Evolutionary conservation across 805 yeast species (phyloP), one percentile per base, ranked within the genome.

Genomic region (Groenewaldozyma tartarivorans): DNA sequence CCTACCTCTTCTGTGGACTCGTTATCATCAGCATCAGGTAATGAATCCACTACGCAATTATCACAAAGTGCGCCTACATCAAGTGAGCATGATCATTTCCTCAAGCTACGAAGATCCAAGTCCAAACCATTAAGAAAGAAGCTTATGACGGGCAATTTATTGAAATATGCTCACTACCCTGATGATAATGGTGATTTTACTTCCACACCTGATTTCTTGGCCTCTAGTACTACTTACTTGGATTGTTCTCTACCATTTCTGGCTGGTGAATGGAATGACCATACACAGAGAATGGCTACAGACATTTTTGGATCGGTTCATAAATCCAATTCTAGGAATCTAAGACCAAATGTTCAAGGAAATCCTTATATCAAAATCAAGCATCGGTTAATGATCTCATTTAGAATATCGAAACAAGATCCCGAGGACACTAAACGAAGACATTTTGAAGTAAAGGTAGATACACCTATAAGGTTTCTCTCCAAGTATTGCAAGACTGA

Each of bases 381-480:
- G 52, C 99, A 92, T 62, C 88, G 98, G 95, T 77, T 92, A 51
- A 90, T 92, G 60, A 73, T 92, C 13, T 79, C 94, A 48, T 63
- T 92, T 40, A 66, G 97, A 40, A 66, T 92, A 27, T 83, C 95
- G 4, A 75, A 73, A 48, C 58, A 69, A 19, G 54, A 48, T 42
- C 68, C 72, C 37, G 72, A 48, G 15, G 55, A 54, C 42, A 56
- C 59, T 18, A 84, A 84, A 55, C 68, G 94, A 38, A 88, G 88
- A 55, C 96, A 90, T 56, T 92, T 82, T 57, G 99, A 92, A 63
- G 83, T 92, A 40, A 79, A 85, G 44, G 87, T 92, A 42, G 99
- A 92, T 60, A 84, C 96, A 2, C 98, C 98, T 2, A 77, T 92
- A 44, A 94, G 83, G 53, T 68, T 92, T 2, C 63, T 88, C 30